phyloP scores from a whole-genome alignment of 805 yeast species.

The Candida arabinofermentans region DNA sequence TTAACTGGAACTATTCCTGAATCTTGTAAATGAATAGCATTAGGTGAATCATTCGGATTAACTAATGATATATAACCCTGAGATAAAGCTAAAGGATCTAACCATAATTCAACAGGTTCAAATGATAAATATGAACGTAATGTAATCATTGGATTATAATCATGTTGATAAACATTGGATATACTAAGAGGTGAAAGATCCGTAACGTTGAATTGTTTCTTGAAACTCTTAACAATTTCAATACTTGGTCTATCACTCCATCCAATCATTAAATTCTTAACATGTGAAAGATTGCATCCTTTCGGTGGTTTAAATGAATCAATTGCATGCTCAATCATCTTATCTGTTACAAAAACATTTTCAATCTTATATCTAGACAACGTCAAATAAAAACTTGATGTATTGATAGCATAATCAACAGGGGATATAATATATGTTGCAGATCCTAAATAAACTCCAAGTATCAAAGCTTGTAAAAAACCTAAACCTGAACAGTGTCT shows the following conservation, averaged over 20 bases:
- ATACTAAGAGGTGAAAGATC: constrained; percentile 65
- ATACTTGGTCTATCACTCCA: constrained; percentile 71
- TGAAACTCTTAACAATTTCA: constrained; percentile 51
- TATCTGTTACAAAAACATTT: constrained; percentile 80
- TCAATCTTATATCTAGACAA: constrained; percentile 75
- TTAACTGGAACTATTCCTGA: constrained; percentile 96
- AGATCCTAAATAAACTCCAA: constrained; percentile 85
- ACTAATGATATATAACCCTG: constrained; percentile 83
- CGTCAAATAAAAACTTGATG: constrained; percentile 64
- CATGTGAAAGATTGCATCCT: constrained; percentile 54
- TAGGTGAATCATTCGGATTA: constrained; percentile 64
- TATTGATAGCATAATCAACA: constrained; percentile 69
- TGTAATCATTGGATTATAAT: constrained; percentile 76
- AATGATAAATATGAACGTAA: constrained; percentile 84
- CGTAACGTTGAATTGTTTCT: constrained; percentile 59
- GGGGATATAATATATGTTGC: constrained; percentile 80
- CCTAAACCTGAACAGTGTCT: constrained; percentile 85
- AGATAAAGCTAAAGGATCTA: constrained; percentile 85
- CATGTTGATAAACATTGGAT: constrained; percentile 74
- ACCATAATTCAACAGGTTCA: constrained; percentile 81
- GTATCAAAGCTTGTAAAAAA: constrained; percentile 73
- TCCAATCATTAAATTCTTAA: constrained; percentile 82
- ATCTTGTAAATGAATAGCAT: constrained; percentile 78
- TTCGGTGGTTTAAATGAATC: constrained; percentile 47
- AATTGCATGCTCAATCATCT: constrained; percentile 75